Percentiles rank a stretch among this genome's conserved stretches.
These are phyloP conservation scores for Eragrostis nindensis DNA, from an alignment of 176 grass and related monocot genomes.

Conservation along the genomic window DNA sequence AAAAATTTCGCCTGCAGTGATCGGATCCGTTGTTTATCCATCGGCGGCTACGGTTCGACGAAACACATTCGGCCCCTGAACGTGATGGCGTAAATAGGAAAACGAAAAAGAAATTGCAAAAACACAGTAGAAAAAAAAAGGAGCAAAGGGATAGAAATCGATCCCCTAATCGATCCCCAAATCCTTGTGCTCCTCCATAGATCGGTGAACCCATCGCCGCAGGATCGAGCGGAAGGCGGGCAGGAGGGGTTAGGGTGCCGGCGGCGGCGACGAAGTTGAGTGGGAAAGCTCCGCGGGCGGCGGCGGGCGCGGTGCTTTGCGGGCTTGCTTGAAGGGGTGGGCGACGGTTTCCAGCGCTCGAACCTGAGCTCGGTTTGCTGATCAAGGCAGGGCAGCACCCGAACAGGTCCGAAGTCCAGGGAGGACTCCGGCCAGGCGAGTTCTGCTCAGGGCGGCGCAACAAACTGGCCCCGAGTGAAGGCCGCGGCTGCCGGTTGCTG, in stretches of 20 bases:
- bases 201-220: neutral
- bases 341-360: neutral
- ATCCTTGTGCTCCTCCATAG: neutral
- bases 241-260: neutral
- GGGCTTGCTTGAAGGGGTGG: neutral
- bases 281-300: neutral
- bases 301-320: neutral
- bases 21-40: neutral
- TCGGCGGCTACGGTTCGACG: neutral
- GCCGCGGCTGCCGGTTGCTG: neutral
- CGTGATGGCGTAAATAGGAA: neutral
- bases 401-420: neutral
- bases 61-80: neutral
- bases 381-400: neutral
- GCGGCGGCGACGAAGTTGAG: neutral
- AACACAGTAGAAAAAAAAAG: neutral
- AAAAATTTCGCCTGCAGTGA: neutral
- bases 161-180: neutral
- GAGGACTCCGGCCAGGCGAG: neutral
- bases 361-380: neutral
- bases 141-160: neutral
- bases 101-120: neutral
- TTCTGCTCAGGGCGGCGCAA: neutral
- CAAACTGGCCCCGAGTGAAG: neutral
- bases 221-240: neutral